Evolutionary conservation across 495 filamentous ascomycete genomes (phyloP).

Genomic region (Podospora conica): DNA sequence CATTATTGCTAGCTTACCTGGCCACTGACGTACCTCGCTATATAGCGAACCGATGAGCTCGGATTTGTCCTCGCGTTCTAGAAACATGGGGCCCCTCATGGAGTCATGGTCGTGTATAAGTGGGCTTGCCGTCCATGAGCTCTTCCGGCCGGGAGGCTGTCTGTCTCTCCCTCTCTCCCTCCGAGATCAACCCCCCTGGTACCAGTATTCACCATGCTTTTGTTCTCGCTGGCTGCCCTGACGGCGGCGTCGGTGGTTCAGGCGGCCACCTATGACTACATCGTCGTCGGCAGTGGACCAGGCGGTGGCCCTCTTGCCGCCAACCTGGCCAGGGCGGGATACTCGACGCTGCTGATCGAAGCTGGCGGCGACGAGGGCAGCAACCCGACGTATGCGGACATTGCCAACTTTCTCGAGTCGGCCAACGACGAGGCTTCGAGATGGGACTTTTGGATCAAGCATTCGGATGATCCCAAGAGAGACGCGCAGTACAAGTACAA

Average conservation of each 20-base stretch:
- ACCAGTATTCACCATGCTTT: neutral
- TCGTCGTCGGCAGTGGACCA: conserved; percentile 54
- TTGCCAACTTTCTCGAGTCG: conserved; percentile 14
- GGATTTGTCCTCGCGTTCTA: neutral
- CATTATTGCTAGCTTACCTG: neutral
- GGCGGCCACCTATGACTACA: conserved; percentile 44
- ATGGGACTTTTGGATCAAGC: conserved; percentile 39
- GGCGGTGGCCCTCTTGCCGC: conserved; percentile 54
- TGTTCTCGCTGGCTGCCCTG: neutral
- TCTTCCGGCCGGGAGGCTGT: neutral
- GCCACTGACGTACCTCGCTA: neutral
- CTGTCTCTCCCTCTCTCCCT: neutral
- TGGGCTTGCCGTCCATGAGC: neutral
- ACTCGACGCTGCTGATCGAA: conserved; percentile 51
- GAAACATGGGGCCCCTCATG: neutral
- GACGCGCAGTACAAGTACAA: conserved; percentile 26
- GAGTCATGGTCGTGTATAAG: neutral
- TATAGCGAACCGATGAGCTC: neutral
- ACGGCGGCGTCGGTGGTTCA: neutral
- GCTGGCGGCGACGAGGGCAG: conserved; percentile 51
- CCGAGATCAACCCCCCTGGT: neutral
- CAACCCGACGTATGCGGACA: conserved; percentile 21
- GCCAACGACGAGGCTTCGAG: conserved; percentile 26
- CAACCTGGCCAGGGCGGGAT: conserved; percentile 48
- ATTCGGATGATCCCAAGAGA: conserved; percentile 27